These are phyloP conservation scores for Fusarium sp. DNA, from an alignment of 2,329 filamentous ascomycete species.

Conservation along the genomic window DNA sequence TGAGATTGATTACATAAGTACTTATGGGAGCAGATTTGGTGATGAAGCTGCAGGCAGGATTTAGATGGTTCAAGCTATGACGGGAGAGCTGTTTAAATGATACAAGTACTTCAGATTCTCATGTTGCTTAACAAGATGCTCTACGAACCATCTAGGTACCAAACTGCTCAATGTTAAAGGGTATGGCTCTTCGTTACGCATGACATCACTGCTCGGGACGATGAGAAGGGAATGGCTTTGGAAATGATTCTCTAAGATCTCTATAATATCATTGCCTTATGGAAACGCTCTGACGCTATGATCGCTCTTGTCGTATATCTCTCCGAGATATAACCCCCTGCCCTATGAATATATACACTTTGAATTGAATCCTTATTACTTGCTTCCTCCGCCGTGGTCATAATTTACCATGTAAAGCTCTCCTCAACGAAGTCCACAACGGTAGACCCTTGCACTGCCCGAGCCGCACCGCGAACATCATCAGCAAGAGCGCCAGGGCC, in stretches of 20 bases:
- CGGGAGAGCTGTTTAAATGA: too few species aligned
- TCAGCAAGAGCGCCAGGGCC: conserved; percentile 81
- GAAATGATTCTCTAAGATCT: conserved; percentile 11
- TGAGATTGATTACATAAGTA: too few species aligned
- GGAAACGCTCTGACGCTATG: conserved; percentile 32
- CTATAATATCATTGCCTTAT: conserved; percentile 36
- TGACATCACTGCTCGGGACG: neutral
- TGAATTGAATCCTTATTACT: conserved; percentile 41
- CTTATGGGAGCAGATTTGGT: too few species aligned
- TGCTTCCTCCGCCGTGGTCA: conserved; percentile 12
- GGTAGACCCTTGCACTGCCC: conserved; percentile 70
- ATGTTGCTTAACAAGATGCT: too few species aligned
- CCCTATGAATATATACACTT: conserved; percentile 48
- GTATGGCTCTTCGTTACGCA: neutral
- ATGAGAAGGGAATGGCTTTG: neutral
- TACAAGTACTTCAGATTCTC: too few species aligned
- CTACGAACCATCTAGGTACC: too few species aligned
- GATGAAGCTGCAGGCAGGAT: too few species aligned
- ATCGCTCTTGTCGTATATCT: conserved; percentile 28
- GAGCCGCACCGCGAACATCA: conserved; percentile 77
- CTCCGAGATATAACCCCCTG: conserved; percentile 38
- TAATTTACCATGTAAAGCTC: conserved; percentile 73
- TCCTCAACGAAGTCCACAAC: conserved; percentile 83
- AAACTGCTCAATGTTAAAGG: too few species aligned
- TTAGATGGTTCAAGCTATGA: too few species aligned